Percentiles rank a stretch among this genome's conserved stretches.
Evolutionary conservation across 1,139 yeast species (phyloP).

Genomic region (Hanseniaspora uvarum): DNA sequence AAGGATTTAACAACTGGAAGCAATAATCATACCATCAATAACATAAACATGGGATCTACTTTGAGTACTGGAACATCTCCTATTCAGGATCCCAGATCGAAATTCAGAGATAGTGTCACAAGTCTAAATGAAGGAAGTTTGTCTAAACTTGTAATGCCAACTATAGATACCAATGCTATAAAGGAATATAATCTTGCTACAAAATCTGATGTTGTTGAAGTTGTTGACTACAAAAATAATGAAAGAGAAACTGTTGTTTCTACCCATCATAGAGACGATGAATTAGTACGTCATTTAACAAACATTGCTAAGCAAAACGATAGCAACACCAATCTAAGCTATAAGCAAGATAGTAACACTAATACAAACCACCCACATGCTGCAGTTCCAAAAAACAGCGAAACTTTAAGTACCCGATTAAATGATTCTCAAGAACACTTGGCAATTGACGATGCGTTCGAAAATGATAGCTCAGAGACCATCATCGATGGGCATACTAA

Average conservation of each 20-base stretch:
- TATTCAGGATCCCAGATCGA: neutral
- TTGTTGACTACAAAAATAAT: slow-evolving; percentile 14
- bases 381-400: slow-evolving; percentile 26
- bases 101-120: slow-evolving; percentile 6
- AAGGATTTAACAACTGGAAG: neutral
- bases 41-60: slow-evolving; percentile 17
- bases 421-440: slow-evolving; percentile 19
- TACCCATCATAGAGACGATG: neutral
- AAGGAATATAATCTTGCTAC: slow-evolving; percentile 15
- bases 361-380: neutral
- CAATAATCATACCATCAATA: neutral
- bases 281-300: slow-evolving; percentile 7
- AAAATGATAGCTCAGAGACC: slow-evolving; percentile 64
- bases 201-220: slow-evolving; percentile 5
- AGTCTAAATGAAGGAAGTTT: neutral
- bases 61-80: neutral
- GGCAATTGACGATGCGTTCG: slow-evolving; percentile 44
- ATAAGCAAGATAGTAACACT: neutral
- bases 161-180: slow-evolving; percentile 8
- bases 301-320: slow-evolving; percentile 2
- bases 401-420: slow-evolving; percentile 25
- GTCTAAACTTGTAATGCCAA: neutral
- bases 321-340: neutral
- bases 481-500: slow-evolving; percentile 89
- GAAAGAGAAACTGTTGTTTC: slow-evolving; percentile 5